Evolutionary conservation across 139 green algal species (phyloP), one percentile per base, ranked within the genome.

Genomic region (Closterium sp.): DNA sequence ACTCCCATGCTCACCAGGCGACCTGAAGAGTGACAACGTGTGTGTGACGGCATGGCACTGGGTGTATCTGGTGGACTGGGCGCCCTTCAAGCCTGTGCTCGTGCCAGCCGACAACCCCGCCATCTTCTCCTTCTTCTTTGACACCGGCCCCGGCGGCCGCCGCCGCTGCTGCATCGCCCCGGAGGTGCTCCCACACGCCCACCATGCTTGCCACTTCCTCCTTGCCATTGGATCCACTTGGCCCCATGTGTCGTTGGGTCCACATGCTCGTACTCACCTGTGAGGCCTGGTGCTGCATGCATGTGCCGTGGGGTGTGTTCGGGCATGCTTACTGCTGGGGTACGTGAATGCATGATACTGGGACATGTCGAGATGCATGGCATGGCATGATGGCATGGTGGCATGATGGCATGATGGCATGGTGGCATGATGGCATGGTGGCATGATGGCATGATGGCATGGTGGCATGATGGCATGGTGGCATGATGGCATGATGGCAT

Each of bases 121-220:
- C 28, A 97, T 98, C 93, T 99, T 98, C 88, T 98, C 96, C 12
- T 98, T 98, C 92, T 99, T 97, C 96, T 99, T 99, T 91, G 97
- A 99, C 95, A 98, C 96, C 0, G 96, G 95, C 30, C 55, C 55
- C 55, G 23, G 16, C 55, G 94, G 95, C 9, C 93, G 96, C 21
- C 93, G 97, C 55, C 96, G 97, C 34, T 99, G 97, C 92, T 99
- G 97, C 95, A 93, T 99, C 3, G 98, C 97, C 0, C 98, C 98
- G 0, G 93, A 95, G 88, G 83, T 91, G 32, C 23, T 1, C 31
- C 84, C 31, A 34, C 32, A 21, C 32, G 19, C 23, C 16, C 84
- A 5, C 31, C 84, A 87, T 30, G 31, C 32, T 87, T 87, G 32
- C 32, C 1, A 12, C 10, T 23, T 87, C 84, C 32, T 23, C 84